Percentiles rank a stretch among this genome's conserved stretches.
These are phyloP conservation scores for Boletus sp. DNA, from an alignment of 768 basidiomycete species.

Conservation along the genomic window DNA sequence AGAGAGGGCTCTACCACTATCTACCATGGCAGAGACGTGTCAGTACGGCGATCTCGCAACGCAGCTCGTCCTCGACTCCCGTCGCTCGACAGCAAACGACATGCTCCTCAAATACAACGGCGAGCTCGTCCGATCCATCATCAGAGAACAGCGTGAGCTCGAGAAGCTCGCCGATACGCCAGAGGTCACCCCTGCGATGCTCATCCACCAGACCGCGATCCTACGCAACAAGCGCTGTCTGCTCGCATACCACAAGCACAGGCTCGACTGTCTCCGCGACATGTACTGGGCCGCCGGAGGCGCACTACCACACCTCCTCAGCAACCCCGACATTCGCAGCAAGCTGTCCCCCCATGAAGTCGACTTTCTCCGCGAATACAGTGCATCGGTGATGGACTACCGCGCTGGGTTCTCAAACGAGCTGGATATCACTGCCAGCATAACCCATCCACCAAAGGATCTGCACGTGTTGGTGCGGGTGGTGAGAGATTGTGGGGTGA, in stretches of 20 bases:
- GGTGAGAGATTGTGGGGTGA: conserved; percentile 83
- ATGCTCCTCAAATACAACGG: conserved; percentile 92
- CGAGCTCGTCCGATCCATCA: conserved; percentile 75
- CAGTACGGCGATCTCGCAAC: conserved; percentile 86
- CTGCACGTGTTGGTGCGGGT: conserved; percentile 86
- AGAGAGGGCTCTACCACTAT: not conserved
- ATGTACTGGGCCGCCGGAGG: conserved; percentile 90
- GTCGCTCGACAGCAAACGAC: conserved; percentile 79
- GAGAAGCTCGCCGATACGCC: conserved; percentile 53
- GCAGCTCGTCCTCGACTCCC: conserved; percentile 82
- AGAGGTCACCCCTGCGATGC: conserved; percentile 54
- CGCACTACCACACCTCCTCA: conserved; percentile 78
- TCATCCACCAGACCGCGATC: conserved; percentile 87
- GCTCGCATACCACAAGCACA: conserved; percentile 87
- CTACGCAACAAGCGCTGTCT: conserved; percentile 94
- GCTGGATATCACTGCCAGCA: conserved; percentile 81
- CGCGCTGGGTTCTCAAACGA: conserved; percentile 82
- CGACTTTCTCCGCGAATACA: conserved; percentile 82
- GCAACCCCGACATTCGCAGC: conserved; percentile 60
- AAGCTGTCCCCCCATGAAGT: conserved; percentile 79
- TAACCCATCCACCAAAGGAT: conserved; percentile 83
- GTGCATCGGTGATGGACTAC: conserved; percentile 76
- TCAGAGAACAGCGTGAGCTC: conserved; percentile 90
- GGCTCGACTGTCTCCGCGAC: conserved; percentile 77
- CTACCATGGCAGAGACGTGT: conserved; percentile 45